Evolutionary conservation across 2,329 filamentous ascomycete species (phyloP).

Genomic region (Nigrospora sphaerica): DNA sequence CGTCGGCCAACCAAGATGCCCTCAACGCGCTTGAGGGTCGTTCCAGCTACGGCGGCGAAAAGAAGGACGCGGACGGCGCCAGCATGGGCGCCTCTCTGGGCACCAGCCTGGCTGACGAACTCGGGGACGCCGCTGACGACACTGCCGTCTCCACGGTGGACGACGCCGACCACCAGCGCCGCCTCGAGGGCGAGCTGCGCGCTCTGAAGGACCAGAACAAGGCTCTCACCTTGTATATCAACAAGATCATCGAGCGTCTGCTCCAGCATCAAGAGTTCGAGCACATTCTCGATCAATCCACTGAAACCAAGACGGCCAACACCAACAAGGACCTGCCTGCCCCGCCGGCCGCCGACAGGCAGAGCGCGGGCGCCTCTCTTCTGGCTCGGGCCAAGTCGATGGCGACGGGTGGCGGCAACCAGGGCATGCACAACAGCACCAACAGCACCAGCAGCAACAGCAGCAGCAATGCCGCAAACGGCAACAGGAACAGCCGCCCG

Average conservation of each 20-base stretch:
- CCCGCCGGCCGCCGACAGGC: slow-evolving; percentile 49
- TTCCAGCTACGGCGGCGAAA: slow-evolving; percentile 11
- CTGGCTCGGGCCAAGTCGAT: slow-evolving; percentile 57
- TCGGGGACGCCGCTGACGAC: slow-evolving; percentile 59
- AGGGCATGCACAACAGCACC: neutral
- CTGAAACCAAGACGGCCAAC: slow-evolving; percentile 49
- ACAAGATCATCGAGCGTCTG: slow-evolving; percentile 95
- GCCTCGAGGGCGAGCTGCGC: slow-evolving; percentile 72
- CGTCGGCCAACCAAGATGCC: slow-evolving; percentile 55
- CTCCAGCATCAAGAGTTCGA: slow-evolving; percentile 94
- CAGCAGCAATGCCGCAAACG: neutral
- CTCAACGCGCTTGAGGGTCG: slow-evolving; percentile 57
- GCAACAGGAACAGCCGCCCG: slow-evolving; percentile 32
- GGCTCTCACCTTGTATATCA: slow-evolving; percentile 93
- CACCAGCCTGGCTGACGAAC: slow-evolving; percentile 77
- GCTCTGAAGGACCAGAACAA: slow-evolving; percentile 90
- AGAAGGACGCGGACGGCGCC: slow-evolving; percentile 16
- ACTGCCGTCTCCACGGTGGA: slow-evolving; percentile 51
- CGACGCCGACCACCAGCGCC: slow-evolving; percentile 55
- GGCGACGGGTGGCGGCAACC: neutral
- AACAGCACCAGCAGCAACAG: slow-evolving; percentile 14
- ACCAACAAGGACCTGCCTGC: slow-evolving; percentile 81
- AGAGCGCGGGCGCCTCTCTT: slow-evolving; percentile 40
- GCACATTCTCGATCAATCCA: slow-evolving; percentile 78
- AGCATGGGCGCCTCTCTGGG: slow-evolving; percentile 21